phyloP scores from a whole-genome alignment of 2,329 filamentous ascomycete genomes.

The Eutypella sp. region DNA sequence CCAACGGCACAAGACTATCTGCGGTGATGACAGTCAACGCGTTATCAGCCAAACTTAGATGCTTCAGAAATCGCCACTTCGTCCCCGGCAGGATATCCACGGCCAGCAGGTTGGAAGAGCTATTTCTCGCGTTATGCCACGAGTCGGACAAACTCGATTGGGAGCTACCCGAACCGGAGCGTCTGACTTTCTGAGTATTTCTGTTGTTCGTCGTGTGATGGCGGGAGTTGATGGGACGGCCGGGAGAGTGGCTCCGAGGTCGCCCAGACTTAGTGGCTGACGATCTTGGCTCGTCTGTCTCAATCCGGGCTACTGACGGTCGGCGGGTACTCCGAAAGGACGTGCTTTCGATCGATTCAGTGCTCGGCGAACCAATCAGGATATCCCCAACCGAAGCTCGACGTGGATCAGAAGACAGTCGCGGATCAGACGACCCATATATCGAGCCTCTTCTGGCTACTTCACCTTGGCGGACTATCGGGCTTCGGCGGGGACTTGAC shows the following conservation, averaged over 20 bases:
- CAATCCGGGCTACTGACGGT: conserved; percentile 41
- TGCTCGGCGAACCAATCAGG: conserved; percentile 55
- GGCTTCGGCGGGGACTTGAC: conserved; percentile 57
- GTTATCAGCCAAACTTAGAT: conserved; percentile 89
- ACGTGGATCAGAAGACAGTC: conserved; percentile 47
- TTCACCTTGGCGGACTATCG: conserved; percentile 59
- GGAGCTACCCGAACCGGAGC: conserved; percentile 89
- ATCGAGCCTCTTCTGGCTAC: conserved; percentile 62
- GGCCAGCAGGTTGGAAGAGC: conserved; percentile 71
- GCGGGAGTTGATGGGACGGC: conserved; percentile 69
- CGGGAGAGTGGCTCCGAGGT: conserved; percentile 76
- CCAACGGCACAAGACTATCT: conserved; percentile 72
- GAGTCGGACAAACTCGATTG: conserved; percentile 71
- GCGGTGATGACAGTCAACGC: conserved; percentile 75
- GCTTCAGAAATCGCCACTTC: conserved; percentile 93
- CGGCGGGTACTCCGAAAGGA: conserved; percentile 32
- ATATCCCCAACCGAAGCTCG: conserved; percentile 44
- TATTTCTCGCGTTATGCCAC: conserved; percentile 62
- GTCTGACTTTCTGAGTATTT: conserved; percentile 68
- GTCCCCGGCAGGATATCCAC: conserved; percentile 70
- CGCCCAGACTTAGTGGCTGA: conserved; percentile 41
- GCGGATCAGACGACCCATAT: conserved; percentile 54
- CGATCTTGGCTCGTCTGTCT: conserved; percentile 43
- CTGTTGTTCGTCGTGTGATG: conserved; percentile 64
- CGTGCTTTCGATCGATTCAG: conserved; percentile 40